Evolutionary conservation across 441 rosid species (phyloP).

Genomic region (Rhodomyrtus psidioides): DNA sequence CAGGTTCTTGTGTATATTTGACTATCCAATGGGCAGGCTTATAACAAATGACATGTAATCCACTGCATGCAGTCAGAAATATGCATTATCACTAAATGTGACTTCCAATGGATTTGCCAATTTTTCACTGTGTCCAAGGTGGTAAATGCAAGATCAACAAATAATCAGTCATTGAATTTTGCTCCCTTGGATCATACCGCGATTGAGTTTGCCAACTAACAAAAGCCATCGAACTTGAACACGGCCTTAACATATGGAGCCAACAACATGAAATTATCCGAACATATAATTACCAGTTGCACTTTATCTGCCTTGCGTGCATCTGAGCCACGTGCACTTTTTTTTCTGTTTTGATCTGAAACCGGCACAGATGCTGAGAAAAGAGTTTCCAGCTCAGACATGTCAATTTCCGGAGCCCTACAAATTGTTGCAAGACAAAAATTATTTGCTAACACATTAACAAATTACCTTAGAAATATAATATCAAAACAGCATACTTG

Average conservation of each 20-base stretch:
- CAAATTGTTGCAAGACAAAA: constrained; percentile 1
- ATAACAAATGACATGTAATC: not conserved
- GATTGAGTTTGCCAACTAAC: not conserved
- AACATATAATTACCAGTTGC: constrained; percentile 63
- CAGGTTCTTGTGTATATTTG: not conserved
- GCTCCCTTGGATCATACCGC: not conserved
- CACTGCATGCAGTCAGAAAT: not conserved
- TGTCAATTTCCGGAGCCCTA: constrained; percentile 96
- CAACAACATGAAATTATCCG: not conserved
- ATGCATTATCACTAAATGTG: not conserved
- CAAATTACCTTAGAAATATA: not conserved
- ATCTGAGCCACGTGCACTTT: constrained; percentile 25
- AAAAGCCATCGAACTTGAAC: not conserved
- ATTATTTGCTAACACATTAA: constrained; percentile 1
- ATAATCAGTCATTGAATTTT: not conserved
- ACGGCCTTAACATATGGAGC: not conserved
- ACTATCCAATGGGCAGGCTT: not conserved
- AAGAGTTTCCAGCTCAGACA: constrained; percentile 88
- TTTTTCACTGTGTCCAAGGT: not conserved
- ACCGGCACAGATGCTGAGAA: constrained; percentile 68
- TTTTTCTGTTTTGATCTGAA: constrained; percentile 41
- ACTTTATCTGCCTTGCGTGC: constrained; percentile 81
- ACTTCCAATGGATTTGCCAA: not conserved
- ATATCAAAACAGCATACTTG: constrained; percentile 38
- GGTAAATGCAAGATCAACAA: not conserved